Evolutionary conservation across 352 stramenopile species (phyloP), one percentile per base, ranked within the genome.

Genomic region (Ophiocytium majus): DNA sequence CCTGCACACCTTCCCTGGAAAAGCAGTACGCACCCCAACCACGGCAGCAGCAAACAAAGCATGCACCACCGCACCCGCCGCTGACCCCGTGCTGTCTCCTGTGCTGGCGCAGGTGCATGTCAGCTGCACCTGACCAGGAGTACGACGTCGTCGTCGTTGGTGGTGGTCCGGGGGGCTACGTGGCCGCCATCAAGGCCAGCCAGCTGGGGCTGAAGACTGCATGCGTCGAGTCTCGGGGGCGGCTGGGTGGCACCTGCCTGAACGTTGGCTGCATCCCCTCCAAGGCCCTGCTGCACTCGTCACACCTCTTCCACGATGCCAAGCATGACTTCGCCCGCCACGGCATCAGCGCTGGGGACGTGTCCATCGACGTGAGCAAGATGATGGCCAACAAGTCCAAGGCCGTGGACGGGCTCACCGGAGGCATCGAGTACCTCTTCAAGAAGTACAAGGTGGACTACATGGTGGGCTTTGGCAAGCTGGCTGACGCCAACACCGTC

Each of bases 381-480:
- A 98, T 99, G 94, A 96, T 98, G 92, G 95, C 95, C 71, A 91
- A 93, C 82, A 99, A 99, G 92, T 91, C 94, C 23, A 96, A 98
- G 85, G 95, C 94, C 0, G 97, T 99, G 0, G 93, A 95, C 84
- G 92, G 91, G 23, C 92, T 99, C 43, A 99, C 97, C 0, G 92
- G 92, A 64, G 97, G 97, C 63, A 99, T 99, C 86, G 97, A 99
- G 88, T 92, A 93, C 82, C 92, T 99, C 49, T 98, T 99, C 89
- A 99, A 99, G 91, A 99, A 99, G 92, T 97, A 99, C 92, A 98
- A 98, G 89, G 94, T 99, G 10, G 95, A 97, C 82, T 99, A 99
- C 90, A 95, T 98, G 89, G 98, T 98, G 91, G 97, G 97, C 37
- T 94, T 93, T 84, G 97, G 96, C 79, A 98, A 95, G 87, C 90